Percentiles rank a stretch among this genome's conserved stretches.
phyloP scores from a whole-genome alignment of 2,329 filamentous ascomycete species.

The Acephala macrosclerotiorum region DNA sequence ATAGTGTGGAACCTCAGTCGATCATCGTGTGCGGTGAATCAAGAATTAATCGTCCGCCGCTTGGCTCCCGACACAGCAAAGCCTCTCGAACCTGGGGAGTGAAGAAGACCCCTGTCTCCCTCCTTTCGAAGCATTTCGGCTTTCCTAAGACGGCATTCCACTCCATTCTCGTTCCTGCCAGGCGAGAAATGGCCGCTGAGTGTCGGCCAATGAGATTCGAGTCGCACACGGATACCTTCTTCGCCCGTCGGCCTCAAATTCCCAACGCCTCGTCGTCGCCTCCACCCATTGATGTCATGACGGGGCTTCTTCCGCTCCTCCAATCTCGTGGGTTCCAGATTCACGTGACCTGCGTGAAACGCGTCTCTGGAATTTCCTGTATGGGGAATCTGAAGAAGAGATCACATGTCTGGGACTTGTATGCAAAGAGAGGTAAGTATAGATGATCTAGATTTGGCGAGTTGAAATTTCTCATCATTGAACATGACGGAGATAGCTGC shows the following conservation, averaged over 20 bases:
- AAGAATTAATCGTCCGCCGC: background rate
- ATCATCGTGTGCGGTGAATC: background rate
- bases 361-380: background rate
- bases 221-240: background rate
- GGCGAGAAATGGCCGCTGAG: background rate
- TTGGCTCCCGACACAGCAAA: background rate
- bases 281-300: slow-evolving; percentile 1
- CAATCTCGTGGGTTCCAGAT: background rate
- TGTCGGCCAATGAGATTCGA: background rate
- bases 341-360: slow-evolving; percentile 7
- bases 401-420: background rate
- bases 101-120: background rate
- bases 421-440: background rate
- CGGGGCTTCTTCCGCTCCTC: no score
- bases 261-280: background rate
- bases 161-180: background rate
- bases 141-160: background rate
- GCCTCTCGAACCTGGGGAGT: background rate
- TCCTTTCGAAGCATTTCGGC: background rate
- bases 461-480: background rate
- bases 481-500: background rate
- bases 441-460: background rate
- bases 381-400: background rate
- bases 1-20: background rate
- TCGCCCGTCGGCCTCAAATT: background rate